phyloP scores from a whole-genome alignment of 208 protist genomes.

The Trypanosoma vivax region DNA sequence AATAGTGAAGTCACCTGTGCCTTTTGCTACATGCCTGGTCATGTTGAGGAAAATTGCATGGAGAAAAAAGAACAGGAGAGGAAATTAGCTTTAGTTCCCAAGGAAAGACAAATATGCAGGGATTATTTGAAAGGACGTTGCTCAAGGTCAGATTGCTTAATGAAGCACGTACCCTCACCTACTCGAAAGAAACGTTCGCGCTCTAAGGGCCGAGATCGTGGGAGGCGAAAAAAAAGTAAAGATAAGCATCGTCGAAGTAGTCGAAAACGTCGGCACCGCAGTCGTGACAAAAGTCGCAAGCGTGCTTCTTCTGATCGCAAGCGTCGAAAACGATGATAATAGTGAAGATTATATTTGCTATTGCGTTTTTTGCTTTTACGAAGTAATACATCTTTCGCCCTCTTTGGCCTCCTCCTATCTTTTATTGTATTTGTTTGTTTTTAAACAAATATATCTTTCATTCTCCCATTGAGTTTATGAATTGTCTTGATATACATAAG shows the following conservation, averaged over 20 bases:
- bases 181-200: slow-evolving; percentile 7
- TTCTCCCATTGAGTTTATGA: no score
- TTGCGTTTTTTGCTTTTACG: not conserved
- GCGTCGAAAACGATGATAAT: slow-evolving; percentile 8
- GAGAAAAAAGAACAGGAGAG: slow-evolving; percentile 22
- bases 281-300: slow-evolving; percentile 1
- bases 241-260: slow-evolving; percentile 5
- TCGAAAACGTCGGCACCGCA: not conserved
- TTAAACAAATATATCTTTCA: no score
- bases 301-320: slow-evolving; percentile 21
- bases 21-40: slow-evolving; percentile 14
- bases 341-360: not conserved
- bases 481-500: no score
- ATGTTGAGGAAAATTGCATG: slow-evolving; percentile 10
- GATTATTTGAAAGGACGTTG: slow-evolving; percentile 25
- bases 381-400: not conserved
- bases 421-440: slow-evolving; percentile 1
- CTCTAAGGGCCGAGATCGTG: slow-evolving; percentile 5
- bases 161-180: slow-evolving; percentile 9
- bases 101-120: slow-evolving; percentile 21
- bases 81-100: slow-evolving; percentile 11
- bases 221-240: slow-evolving; percentile 7
- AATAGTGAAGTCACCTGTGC: slow-evolving; percentile 13
- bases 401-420: slow-evolving; percentile 4
- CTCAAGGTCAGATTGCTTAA: slow-evolving; percentile 17